Percentiles rank a stretch among this genome's conserved stretches.
Evolutionary conservation across 768 basidiomycete genomes (phyloP).

Genomic region (Pleurotus salmoneostramineus): DNA sequence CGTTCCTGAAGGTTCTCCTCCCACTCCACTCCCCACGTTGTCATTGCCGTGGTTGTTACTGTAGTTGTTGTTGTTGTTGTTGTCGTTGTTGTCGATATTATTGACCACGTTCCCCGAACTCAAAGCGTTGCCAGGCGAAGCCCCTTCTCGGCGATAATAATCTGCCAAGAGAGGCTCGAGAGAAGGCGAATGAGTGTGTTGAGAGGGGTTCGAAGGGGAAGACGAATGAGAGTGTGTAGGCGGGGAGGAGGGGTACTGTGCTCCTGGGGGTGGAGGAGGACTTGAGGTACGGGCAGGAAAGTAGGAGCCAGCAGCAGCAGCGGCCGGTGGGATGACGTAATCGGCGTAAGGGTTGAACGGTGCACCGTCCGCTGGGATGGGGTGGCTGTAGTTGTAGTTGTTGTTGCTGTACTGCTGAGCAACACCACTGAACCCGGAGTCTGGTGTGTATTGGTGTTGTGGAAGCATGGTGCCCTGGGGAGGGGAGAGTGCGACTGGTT

Average conservation of each 20-base stretch:
- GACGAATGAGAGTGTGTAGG: slow-evolving; percentile 23
- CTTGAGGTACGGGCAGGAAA: slow-evolving; percentile 41
- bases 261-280: slow-evolving; percentile 35
- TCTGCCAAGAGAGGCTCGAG: slow-evolving; percentile 1
- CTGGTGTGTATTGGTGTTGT: too few relatives aligned
- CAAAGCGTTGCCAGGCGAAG: too few relatives aligned
- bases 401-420: slow-evolving; percentile 1
- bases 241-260: slow-evolving; percentile 11
- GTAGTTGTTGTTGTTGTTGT: too few relatives aligned
- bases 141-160: slow-evolving; percentile 6
- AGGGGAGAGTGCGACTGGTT: neutral
- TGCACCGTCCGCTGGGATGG: slow-evolving; percentile 8
- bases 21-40: neutral
- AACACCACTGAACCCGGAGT: too few relatives aligned
- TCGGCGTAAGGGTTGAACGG: slow-evolving; percentile 54
- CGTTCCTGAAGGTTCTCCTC: neutral
- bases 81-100: neutral
- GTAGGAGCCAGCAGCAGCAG: slow-evolving; percentile 34
- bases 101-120: too few relatives aligned
- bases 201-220: slow-evolving; percentile 24
- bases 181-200: neutral
- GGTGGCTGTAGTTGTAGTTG: neutral
- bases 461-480: neutral
- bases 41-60: neutral
- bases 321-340: slow-evolving; percentile 23